Conservation (phyloP, 2,329 filamentous ascomycete species). For the Alternaria sp. region DNA sequence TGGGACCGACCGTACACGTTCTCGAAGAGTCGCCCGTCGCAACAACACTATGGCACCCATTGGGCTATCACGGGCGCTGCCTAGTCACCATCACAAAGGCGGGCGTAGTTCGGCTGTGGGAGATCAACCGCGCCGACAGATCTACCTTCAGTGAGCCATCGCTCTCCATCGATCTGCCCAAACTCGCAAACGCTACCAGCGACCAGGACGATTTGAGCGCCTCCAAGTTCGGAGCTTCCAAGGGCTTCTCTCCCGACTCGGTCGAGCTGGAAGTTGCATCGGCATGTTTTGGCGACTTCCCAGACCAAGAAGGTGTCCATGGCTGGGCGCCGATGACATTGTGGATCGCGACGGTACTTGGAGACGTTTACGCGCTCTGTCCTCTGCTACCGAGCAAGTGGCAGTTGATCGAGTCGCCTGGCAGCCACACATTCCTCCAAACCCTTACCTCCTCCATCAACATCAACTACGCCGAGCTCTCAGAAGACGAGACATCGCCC, state of each 20-base stretch:
- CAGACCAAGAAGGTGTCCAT: conserved; percentile 61
- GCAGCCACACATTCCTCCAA: conserved; percentile 73
- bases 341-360: conserved; percentile 94
- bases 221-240: conserved; percentile 74
- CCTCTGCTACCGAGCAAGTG: conserved; percentile 87
- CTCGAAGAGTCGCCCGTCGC: conserved; percentile 81
- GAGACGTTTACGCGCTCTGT: conserved; percentile 91
- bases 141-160: conserved; percentile 87
- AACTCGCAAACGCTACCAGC: conserved; percentile 82
- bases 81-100: conserved; percentile 89
- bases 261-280: conserved; percentile 95
- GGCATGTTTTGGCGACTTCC: conserved; percentile 81
- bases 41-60: conserved; percentile 88
- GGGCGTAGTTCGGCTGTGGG: conserved; percentile 88
- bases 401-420: conserved; percentile 59
- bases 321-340: conserved; percentile 94
- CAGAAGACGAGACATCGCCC: conserved; percentile 47
- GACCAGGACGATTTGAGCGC: conserved; percentile 84
- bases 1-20: conserved; percentile 93
- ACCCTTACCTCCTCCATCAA: conserved; percentile 84
- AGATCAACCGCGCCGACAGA: conserved; percentile 80
- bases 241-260: conserved; percentile 84
- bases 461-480: conserved; percentile 59
- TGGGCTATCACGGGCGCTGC: conserved; percentile 80
- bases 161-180: conserved; percentile 85